Conservation (phyloP, 2,329 filamentous ascomycete species). For the Ophiostoma perfectum region DNA sequence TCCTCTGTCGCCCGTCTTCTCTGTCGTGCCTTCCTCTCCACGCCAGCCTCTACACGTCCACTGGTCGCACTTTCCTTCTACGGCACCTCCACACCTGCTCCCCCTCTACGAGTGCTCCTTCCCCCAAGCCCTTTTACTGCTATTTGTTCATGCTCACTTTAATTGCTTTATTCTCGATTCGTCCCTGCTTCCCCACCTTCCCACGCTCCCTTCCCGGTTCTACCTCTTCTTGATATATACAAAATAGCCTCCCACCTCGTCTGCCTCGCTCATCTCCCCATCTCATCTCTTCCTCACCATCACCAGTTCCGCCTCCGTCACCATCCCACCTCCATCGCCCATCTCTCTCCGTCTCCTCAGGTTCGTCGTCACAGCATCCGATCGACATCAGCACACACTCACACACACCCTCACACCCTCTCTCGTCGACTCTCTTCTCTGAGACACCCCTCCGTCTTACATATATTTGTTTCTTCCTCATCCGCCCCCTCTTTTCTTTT, state of each 20-base stretch:
- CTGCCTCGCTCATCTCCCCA: too few relatives aligned
- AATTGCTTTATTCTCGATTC: too few relatives aligned
- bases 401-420: neutral
- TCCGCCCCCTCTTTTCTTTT: neutral
- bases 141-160: neutral
- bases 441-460: conserved; percentile 7
- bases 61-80: neutral
- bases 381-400: neutral
- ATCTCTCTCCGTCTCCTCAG: neutral
- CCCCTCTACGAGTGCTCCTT: too few relatives aligned
- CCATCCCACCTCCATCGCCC: neutral
- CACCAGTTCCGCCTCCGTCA: neutral
- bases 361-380: neutral
- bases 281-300: too few relatives aligned
- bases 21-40: neutral
- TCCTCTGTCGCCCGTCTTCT: too few relatives aligned
- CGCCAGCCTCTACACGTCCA: neutral
- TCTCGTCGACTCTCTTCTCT: neutral
- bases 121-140: neutral
- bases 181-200: neutral
- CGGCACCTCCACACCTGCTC: too few relatives aligned
- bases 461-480: conserved; percentile 2
- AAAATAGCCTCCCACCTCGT: neutral
- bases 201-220: neutral
- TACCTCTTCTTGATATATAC: neutral